Percentiles rank a stretch among this genome's conserved stretches.
Evolutionary conservation across 805 yeast species (phyloP).

Genomic region (Myxozyma lipomycoides): DNA sequence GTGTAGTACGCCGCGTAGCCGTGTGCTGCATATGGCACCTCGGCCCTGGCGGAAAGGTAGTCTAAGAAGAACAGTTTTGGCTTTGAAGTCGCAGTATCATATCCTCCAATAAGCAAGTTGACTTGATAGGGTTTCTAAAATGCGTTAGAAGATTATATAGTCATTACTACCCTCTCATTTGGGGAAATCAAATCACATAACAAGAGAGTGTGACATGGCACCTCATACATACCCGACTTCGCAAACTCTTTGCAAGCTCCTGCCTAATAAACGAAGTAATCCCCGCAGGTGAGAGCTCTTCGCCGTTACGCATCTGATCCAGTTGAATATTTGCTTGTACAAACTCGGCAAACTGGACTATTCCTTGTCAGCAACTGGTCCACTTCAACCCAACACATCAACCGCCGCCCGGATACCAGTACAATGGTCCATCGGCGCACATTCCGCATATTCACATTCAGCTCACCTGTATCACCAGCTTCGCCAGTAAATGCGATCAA

Average conservation of each 20-base stretch:
- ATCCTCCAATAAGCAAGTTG: conserved; percentile 84
- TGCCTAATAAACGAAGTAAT: conserved; percentile 85
- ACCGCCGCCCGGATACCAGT: too few relatives aligned
- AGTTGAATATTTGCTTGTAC: conserved; percentile 89
- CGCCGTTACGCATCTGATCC: conserved; percentile 77
- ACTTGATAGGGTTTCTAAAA: conserved; percentile 82
- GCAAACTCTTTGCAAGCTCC: conserved; percentile 78
- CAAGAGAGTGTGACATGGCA: neutral
- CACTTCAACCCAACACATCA: neutral
- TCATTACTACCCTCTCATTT: too few relatives aligned
- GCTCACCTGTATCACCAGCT: conserved; percentile 76
- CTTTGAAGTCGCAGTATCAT: conserved; percentile 52
- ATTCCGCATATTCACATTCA: neutral
- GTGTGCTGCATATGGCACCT: conserved; percentile 94
- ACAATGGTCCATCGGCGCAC: too few relatives aligned
- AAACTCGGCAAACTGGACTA: conserved; percentile 74
- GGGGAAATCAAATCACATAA: neutral
- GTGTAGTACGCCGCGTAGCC: conserved; percentile 98
- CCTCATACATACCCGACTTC: conserved; percentile 56
- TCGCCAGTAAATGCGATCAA: conserved; percentile 92
- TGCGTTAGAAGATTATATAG: neutral
- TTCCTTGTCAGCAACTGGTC: neutral
- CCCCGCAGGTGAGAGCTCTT: conserved; percentile 78
- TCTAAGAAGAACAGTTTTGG: conserved; percentile 86
- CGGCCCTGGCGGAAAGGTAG: conserved; percentile 86